A percentile compares a stretch with the other conserved stretches of the same genome.
Conservation (phyloP, 164 flowering plant species). For the Sedum album region DNA sequence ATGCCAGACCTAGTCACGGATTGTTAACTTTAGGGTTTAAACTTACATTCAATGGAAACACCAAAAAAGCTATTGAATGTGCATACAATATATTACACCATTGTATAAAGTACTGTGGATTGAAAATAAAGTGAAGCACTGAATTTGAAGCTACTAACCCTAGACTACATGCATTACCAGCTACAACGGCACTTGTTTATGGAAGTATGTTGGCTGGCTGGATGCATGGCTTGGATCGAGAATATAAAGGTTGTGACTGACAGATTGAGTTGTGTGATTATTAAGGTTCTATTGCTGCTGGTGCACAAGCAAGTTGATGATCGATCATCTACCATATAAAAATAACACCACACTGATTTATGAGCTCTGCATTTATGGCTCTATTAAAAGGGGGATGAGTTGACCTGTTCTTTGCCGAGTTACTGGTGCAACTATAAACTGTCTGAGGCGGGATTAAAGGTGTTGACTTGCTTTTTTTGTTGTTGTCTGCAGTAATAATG, state of each 20-base stretch:
- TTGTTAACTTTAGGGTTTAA: neutral
- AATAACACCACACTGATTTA: neutral
- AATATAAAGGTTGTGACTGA: neutral
- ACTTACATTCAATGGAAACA: neutral
- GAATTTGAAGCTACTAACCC: neutral
- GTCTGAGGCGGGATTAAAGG: neutral
- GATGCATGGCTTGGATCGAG: neutral
- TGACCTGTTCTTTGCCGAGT: constrained; percentile 5
- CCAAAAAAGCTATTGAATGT: neutral
- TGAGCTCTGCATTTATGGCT: neutral
- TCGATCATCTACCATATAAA: neutral
- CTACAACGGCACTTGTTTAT: neutral
- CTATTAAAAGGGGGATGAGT: neutral
- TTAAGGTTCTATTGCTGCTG: neutral
- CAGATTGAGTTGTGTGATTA: neutral
- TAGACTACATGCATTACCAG: neutral
- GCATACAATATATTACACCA: neutral
- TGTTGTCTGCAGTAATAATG: neutral
- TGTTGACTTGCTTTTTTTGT: neutral
- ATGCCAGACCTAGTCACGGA: neutral
- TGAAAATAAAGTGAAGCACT: neutral
- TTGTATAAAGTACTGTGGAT: neutral
- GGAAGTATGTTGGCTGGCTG: neutral
- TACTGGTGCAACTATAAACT: neutral
- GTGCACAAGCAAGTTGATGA: neutral